phyloP scores from a whole-genome alignment of 805 yeast genomes.

The Metschnikowia gruessii region DNA sequence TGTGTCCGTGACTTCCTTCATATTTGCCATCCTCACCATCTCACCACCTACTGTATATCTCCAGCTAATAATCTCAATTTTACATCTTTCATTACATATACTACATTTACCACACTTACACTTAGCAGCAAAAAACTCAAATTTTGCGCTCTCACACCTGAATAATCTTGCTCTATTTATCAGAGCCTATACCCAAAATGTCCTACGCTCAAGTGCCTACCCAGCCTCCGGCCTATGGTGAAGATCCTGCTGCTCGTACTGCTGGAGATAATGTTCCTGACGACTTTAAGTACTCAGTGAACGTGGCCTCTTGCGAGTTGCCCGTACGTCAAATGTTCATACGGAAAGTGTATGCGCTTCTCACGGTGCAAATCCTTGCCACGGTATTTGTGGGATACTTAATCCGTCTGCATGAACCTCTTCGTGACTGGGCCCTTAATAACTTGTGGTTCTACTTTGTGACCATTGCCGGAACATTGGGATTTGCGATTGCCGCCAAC shows the following conservation, averaged over 20 bases:
- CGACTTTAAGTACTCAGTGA: conserved; percentile 79
- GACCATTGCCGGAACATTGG: conserved; percentile 57
- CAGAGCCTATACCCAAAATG: too few species aligned
- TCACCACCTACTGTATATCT: too few species aligned
- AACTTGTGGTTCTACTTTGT: conserved; percentile 60
- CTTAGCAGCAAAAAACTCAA: too few species aligned
- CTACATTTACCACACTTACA: too few species aligned
- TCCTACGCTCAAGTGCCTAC: conserved; percentile 12
- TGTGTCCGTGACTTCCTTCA: too few species aligned
- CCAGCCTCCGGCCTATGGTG: conserved; percentile 19
- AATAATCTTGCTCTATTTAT: too few species aligned
- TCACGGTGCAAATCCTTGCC: conserved; percentile 58
- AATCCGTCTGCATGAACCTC: conserved; percentile 43
- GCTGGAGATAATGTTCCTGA: conserved; percentile 33
- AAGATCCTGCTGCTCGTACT: conserved; percentile 15
- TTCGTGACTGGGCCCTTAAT: conserved; percentile 53
- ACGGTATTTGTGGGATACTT: conserved; percentile 59
- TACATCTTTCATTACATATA: too few species aligned
- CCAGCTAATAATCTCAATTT: too few species aligned
- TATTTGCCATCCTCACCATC: too few species aligned
- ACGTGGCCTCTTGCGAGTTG: conserved; percentile 74
- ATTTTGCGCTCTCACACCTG: too few species aligned
- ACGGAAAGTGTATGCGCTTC: conserved; percentile 73
- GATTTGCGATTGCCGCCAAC: conserved; percentile 60
- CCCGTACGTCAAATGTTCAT: conserved; percentile 73